phyloP scores from a whole-genome alignment of 2,329 filamentous ascomycete genomes.

The Exophiala alcalophila region DNA sequence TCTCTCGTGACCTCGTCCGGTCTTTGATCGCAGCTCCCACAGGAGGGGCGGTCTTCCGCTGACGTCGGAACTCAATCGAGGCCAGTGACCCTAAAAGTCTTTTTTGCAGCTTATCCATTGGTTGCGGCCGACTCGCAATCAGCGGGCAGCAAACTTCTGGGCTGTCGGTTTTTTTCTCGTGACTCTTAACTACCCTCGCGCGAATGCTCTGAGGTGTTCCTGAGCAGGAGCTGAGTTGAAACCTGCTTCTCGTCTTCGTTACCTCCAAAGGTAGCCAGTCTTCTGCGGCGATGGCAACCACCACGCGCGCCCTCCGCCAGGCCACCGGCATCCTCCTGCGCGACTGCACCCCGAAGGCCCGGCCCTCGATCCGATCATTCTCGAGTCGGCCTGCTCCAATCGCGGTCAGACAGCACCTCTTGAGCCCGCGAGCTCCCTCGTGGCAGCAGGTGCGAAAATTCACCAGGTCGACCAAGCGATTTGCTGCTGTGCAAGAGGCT shows the following conservation, averaged over 20 bases:
- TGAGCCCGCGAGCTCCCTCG: constrained; percentile 37
- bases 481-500: constrained; percentile 59
- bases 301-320: constrained; percentile 27
- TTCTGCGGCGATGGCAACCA: constrained; percentile 25
- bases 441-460: constrained; percentile 45
- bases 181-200: constrained; percentile 10
- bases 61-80: constrained; percentile 7
- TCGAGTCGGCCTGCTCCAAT: constrained; percentile 13
- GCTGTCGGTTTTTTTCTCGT: constrained; percentile 12
- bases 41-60: constrained; percentile 7
- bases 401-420: constrained; percentile 35
- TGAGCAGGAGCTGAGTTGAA: constrained; percentile 1
- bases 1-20: too few relatives aligned
- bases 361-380: constrained; percentile 20
- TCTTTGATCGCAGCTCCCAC: too few relatives aligned
- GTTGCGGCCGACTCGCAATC: constrained; percentile 13
- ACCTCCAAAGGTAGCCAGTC: not conserved
- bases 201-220: constrained; percentile 1
- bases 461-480: constrained; percentile 40
- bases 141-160: constrained; percentile 15
- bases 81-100: constrained; percentile 2
- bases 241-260: not conserved
- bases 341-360: constrained; percentile 22
- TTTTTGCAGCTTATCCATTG: constrained; percentile 25
- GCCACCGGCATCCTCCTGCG: constrained; percentile 24